Conservation (phyloP, 202 grass and related monocot genomes). For the Panicum virgatum region DNA sequence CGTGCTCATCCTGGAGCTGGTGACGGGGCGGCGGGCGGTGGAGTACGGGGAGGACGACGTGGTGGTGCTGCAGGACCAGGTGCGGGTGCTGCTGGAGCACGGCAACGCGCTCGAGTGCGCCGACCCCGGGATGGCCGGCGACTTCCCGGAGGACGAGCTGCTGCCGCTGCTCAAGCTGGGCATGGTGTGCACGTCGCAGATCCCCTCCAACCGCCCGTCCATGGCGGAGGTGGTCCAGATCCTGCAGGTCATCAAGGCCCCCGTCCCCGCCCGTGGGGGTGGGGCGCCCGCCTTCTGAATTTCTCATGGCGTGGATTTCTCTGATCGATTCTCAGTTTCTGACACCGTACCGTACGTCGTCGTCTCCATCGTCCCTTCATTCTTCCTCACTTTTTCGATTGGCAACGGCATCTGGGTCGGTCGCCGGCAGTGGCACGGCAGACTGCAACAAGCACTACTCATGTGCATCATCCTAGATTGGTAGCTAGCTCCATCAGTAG, state of each 20-base stretch:
- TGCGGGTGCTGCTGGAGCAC: constrained; percentile 61
- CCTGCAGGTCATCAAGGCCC: constrained; percentile 89
- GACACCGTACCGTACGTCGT: constrained; percentile 20
- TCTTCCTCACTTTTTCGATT: neutral
- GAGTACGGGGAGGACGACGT: constrained; percentile 88
- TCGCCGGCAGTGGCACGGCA: neutral
- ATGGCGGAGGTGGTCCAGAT: constrained; percentile 98
- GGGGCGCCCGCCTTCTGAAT: too few relatives aligned
- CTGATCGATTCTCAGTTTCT: constrained; percentile 18
- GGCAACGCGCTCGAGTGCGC: constrained; percentile 70
- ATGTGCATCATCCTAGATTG: neutral
- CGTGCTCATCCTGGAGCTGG: constrained; percentile 83
- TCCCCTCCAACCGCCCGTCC: constrained; percentile 83
- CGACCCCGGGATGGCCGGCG: constrained; percentile 56
- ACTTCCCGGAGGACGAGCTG: constrained; percentile 90
- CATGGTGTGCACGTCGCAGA: constrained; percentile 94
- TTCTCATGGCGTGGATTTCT: too few relatives aligned
- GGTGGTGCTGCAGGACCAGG: constrained; percentile 76
- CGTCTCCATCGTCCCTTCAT: too few relatives aligned
- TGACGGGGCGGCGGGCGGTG: constrained; percentile 66
- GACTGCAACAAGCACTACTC: neutral
- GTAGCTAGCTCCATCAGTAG: neutral
- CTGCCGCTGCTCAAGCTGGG: constrained; percentile 89
- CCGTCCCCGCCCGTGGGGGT: too few relatives aligned
- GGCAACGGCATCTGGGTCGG: neutral